Base-by-base conservation (phyloP, 768 basidiomycete species). In the Hemileccinum impolitum region DNA sequence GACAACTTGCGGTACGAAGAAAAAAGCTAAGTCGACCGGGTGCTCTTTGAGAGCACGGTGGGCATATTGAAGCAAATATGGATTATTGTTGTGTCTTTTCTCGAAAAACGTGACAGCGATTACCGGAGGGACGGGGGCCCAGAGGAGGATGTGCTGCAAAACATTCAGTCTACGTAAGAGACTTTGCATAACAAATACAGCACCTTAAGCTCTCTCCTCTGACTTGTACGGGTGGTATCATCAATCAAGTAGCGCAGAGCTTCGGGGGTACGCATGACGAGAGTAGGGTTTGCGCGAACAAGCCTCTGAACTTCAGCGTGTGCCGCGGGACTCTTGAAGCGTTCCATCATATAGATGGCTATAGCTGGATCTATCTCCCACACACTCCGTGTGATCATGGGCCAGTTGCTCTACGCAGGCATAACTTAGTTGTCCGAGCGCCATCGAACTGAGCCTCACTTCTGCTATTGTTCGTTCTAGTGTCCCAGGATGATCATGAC, bases 1-100 rank as follows among this genome's bases (percentile, higher is more conserved):
- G 2, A 98, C 96, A 17, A 98, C 85, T 76, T 99, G 96, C 1
- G 96, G 96, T 28, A 99, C 94, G 63, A 95, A 99, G 75, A 98
- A 99, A 78, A 99, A 99, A 0, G 95, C 95, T 44, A 97, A 64
- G 13, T 91, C 86, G 10, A 98, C 91, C 0, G 94, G 90, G 63
- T 98, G 94, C 64, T 95, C 90, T 63, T 93, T 93, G 37, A 99
- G 71, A 1, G 94, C 94, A 37, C 94, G 80, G 70, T 98, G 92
- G 0, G 94, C 94, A 64, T 97, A 98, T 84, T 99, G 96, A 18
- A 98, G 72, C 31, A 96, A 69, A 31, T 90, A 66, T 0, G 95
- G 87, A 60, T 98, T 85, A 58, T 81, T 90, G 54, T 83, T 78
- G 66, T 86, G 94, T 46, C 83, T 81, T 25, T 81, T 83, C 65